A percentile compares a stretch with the other conserved stretches of the same genome.
phyloP scores from a whole-genome alignment of 768 basidiomycete species.

The Macrolepiota fuliginosa region DNA sequence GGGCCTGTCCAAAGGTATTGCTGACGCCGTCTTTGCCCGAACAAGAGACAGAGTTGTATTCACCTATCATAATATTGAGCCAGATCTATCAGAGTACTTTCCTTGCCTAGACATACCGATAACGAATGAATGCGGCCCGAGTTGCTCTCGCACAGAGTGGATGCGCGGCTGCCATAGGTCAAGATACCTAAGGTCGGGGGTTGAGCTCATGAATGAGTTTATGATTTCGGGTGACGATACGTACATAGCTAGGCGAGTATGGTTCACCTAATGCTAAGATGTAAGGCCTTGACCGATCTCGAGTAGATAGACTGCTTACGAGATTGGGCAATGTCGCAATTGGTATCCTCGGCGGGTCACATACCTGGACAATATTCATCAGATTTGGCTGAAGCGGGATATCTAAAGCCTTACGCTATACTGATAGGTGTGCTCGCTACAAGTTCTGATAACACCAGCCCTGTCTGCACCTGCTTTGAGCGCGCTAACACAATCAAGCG shows the following conservation, averaged over 20 bases:
- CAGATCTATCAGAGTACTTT: neutral
- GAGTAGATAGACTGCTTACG: constrained; percentile 22
- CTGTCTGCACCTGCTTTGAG: constrained; percentile 43
- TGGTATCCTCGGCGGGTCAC: constrained; percentile 39
- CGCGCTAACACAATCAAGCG: constrained; percentile 48
- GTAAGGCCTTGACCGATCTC: neutral
- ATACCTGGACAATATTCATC: constrained; percentile 25
- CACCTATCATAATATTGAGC: constrained; percentile 29
- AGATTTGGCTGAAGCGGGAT: neutral
- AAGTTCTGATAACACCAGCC: constrained; percentile 39
- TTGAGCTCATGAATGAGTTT: neutral
- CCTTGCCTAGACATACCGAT: constrained; percentile 31
- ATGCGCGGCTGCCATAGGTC: constrained; percentile 57
- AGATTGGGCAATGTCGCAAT: constrained; percentile 50
- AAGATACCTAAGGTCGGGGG: constrained; percentile 37
- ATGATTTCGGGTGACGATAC: constrained; percentile 9
- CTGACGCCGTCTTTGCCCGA: constrained; percentile 47
- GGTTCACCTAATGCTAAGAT: constrained; percentile 41
- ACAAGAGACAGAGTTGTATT: constrained; percentile 56
- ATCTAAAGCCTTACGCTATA: constrained; percentile 37
- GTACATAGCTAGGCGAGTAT: constrained; percentile 47
- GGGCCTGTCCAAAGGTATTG: constrained; percentile 54
- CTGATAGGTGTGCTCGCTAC: constrained; percentile 55
- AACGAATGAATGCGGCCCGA: constrained; percentile 47
- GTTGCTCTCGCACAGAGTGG: constrained; percentile 39